Evolutionary conservation across 495 filamentous ascomycete species (phyloP), one percentile per base, ranked within the genome.

Genomic region (Cudoniella acicularis): DNA sequence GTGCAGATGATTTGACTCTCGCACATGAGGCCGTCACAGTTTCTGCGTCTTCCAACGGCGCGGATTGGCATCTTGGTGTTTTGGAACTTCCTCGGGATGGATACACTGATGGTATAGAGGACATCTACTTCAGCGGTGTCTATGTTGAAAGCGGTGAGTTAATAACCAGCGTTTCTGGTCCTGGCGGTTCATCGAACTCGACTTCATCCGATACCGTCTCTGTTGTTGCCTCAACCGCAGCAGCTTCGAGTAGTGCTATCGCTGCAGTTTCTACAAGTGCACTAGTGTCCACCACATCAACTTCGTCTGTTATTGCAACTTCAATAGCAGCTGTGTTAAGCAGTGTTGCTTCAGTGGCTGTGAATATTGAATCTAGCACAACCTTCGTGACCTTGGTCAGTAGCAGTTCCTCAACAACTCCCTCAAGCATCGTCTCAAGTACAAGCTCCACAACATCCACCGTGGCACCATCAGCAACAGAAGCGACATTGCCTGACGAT

Each of bases 41-140:
- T 0, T 78, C 75, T 22, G 78, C 85, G 2, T 82, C 76, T 13
- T 86, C 82, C 8, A 87, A 88, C 66, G 86, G 83, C 52, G 75
- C 73, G 1, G 86, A 89, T 66, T 90, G 85, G 86, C 86, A 90
- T 70, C 69, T 90, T 10, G 87, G 87, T 40, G 76, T 88, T 48
- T 71, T 89, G 27, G 77, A 87, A 60, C 75, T 89, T 50, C 81
- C 84, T 18, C 75, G 81, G 50, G 75, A 74, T n/a, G 78, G 79
- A 13, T 75, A 75, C 49, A 66, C 74, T 27, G 78, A 80, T 48
- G 67, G 69, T 6, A 72, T 63, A 30, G 74, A 89, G 77, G 85
- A 89, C 67, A 87, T 83, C 76, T 88, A 79, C 66, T 89, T 85
- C 71, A 84, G 81, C 20, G 87, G 87, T 18, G 80, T 88, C 20